Evolutionary conservation across 2,329 filamentous ascomycete genomes (phyloP), one percentile per base, ranked within the genome.

Genomic region (Xylariaceae sp.): DNA sequence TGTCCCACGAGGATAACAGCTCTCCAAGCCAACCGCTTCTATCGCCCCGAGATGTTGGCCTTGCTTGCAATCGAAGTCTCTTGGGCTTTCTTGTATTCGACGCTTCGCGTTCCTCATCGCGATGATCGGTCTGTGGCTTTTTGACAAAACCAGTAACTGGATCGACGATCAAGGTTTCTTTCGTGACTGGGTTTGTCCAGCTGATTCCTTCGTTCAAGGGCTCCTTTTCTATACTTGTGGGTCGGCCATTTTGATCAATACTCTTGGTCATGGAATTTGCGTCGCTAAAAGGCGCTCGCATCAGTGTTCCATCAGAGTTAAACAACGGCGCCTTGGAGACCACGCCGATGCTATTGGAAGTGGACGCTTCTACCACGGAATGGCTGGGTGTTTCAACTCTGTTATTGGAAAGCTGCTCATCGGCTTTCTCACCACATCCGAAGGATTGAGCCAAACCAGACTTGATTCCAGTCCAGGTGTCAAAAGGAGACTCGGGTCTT

Each of bases 1-100:
- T 96, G 7, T 88, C 74, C 90, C 90, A 96, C 7, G 77, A 78
- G 42, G 78, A 72, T 1, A 91, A 73, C 5, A 93, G 67, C 5
- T 79, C 74, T 7, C 79, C 76, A 2, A 92, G 74, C 88, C 88
- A 91, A 8, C 71, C 65, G 44, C 64, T 68, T 55, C 56, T 60
- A 35, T 64, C 45, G 17, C 58, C 54, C 34, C 50, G 67, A 15
- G 55, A 57, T 7, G 59, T 51, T 49, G 64, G 60, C 34, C 30
- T 60, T 6, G 56, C 56, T 50, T 59, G 57, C 48, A 48, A 66
- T 34, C 55, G 65, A 60, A 55, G 51, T 50, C 30, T 63, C 58
- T 65, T 66, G 44, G 37, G 60, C 42, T 48, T 51, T 48, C 23
- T 42, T 48, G 52, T 7, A 51, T 13, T 52, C 13, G 47, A 13